Base-by-base conservation (phyloP, 148 eudicot species). In the Talinum fruticosum region DNA sequence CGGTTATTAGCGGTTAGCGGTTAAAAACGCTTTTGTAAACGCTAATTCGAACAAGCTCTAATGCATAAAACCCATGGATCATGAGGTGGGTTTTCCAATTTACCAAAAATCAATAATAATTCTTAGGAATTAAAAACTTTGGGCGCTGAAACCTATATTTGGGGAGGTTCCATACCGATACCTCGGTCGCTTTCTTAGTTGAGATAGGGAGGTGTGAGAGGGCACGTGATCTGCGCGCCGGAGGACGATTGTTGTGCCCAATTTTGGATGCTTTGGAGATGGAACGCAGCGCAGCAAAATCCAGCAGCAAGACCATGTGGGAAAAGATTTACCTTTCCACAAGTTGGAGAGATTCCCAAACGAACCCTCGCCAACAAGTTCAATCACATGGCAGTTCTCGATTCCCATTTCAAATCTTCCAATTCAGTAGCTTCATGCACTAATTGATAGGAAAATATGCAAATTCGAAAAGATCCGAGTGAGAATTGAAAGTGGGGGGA, bases 311-410 rank as follows among this genome's bases (percentile, higher is more conserved):
- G 97, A 93, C 99, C 99, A 96, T 2, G 99, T 96, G 76, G 99
- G 19, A 77, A 79, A 33, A 35, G 47, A 57, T 53, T 30, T 37
- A 93, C 99, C 93, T 96, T 90, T 35, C 97, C 97, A 10, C n/a
- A n/a, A n/a, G 88, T 87, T 96, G 82, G 90, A 96, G 41, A 96
- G 97, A 73, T 93, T 96, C n/a, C 99, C 99, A 24, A 96, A 96
- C 10, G 99, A 96, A 29, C 99, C 99, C 81, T 93, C 99, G 18
- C 99, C 99, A 18, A 96, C 99, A 34, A 91, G 97, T 87, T 91
- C 99, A 67, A 93, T 91, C 49, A 96, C 99, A 47, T 91, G 97
- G 81, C 93, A 96, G 79, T 96, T 88, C 41, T 96, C 99, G 1
- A 95, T 90, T 15, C 97, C 96, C 99, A 95, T 95, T 75, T 78